phyloP scores from a whole-genome alignment of 1,284 basidiomycete species.

The Ceratobasidium sp. region DNA sequence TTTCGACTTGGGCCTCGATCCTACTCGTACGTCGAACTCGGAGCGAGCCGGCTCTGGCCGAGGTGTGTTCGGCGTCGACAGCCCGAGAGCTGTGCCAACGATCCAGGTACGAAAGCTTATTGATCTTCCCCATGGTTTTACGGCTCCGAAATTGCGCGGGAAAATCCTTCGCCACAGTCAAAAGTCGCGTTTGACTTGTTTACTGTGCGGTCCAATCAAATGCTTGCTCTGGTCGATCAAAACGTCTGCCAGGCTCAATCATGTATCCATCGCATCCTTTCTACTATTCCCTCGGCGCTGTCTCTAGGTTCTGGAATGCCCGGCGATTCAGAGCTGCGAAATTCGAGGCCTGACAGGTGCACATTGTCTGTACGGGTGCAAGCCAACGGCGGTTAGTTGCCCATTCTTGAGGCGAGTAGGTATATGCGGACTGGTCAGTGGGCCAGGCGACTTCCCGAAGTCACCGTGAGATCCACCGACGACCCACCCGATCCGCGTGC shows the following conservation, averaged over 20 bases:
- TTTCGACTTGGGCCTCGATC: background rate
- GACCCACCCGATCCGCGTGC: too few species aligned
- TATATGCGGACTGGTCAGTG: background rate
- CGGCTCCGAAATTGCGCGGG: background rate
- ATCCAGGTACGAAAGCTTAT: background rate
- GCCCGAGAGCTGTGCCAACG: background rate
- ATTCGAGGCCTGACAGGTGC: background rate
- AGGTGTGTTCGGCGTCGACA: background rate
- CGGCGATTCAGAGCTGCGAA: constrained; percentile 8
- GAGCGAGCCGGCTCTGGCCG: background rate
- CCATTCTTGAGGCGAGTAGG: background rate
- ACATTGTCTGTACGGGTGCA: background rate
- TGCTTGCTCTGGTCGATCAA: background rate
- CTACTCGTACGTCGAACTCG: background rate
- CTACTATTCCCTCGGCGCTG: background rate
- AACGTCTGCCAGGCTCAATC: background rate
- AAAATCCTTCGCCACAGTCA: background rate
- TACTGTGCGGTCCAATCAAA: background rate
- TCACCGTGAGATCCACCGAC: background rate
- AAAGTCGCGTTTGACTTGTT: background rate
- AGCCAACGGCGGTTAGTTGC: background rate
- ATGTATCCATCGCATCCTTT: background rate
- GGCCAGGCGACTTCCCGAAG: background rate
- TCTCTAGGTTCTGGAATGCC: background rate
- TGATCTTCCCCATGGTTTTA: constrained; percentile 1